phyloP scores from a whole-genome alignment of 176 grass and related monocot genomes.

The Calamus simplicifolius region DNA sequence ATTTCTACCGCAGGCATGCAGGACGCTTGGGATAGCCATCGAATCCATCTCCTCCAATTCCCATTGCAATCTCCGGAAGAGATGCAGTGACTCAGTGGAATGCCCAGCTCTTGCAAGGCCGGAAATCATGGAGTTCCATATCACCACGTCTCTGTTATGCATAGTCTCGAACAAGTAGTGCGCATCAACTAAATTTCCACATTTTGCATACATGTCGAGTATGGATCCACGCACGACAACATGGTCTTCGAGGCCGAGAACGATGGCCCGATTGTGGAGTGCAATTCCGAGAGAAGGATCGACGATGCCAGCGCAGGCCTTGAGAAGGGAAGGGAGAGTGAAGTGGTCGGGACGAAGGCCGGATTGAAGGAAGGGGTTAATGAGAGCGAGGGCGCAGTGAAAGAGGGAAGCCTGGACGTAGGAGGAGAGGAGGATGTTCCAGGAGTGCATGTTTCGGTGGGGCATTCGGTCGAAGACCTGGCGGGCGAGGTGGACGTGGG shows the following conservation, averaged over 20 bases:
- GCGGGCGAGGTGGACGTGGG: not conserved
- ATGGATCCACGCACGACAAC: constrained; percentile 25
- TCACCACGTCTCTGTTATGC: constrained; percentile 25
- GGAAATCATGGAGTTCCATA: constrained; percentile 44
- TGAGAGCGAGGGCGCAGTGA: constrained; percentile 9
- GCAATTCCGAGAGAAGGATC: constrained; percentile 16
- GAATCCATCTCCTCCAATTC: constrained; percentile 25
- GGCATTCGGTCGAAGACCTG: constrained; percentile 34
- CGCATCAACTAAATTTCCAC: constrained; percentile 24
- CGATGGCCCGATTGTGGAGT: constrained; percentile 27
- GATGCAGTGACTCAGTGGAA: constrained; percentile 1
- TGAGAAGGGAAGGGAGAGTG: constrained; percentile 35
- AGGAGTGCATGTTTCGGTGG: constrained; percentile 33
- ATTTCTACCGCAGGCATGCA: constrained; percentile 37
- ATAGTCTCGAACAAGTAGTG: constrained; percentile 30
- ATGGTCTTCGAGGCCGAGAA: constrained; percentile 19
- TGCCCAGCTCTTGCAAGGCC: constrained; percentile 33
- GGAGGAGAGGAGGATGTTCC: constrained; percentile 43
- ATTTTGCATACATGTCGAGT: constrained; percentile 35
- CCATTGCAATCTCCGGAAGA: constrained; percentile 33
- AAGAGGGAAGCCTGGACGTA: constrained; percentile 13
- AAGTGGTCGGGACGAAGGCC: constrained; percentile 35
- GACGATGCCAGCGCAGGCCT: constrained; percentile 18
- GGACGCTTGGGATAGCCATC: constrained; percentile 26
- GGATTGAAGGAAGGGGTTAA: constrained; percentile 14